Evolutionary conservation across 176 grass and related monocot genomes (phyloP), one percentile per base, ranked within the genome.

Genomic region (Alloteropsis semialata): DNA sequence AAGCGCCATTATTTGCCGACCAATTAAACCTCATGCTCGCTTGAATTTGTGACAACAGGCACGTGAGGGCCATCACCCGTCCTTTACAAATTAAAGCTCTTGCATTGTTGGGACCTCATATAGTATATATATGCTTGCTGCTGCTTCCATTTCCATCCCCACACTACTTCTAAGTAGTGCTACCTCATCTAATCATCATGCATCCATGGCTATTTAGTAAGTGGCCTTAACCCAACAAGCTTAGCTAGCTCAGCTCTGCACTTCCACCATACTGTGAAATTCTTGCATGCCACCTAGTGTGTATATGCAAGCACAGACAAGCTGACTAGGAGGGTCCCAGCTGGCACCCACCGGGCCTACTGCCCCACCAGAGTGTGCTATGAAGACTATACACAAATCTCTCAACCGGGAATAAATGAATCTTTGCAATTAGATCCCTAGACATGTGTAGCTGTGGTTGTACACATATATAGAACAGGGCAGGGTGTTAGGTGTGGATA

Each of bases 401-500:
- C 76, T 80, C 77, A 54, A 65, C 56, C n/a, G 55, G 56, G 79
- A 86, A 82, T 86, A 77, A 82, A 85, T 86, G 72, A n/a, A 57
- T 32, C 17, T 72, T 86, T 72, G 17, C 88, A 49, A 12, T 85
- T 81, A 82, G 72, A 39, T 3, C 71, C 77, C 83, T 85, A 44
- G 10, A 38, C 27, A 32, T 19, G 48, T 11, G 48, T 11, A 64
- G 81, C 41, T 69, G n/a, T 61, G 49, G 76, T 80, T 84, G 69
- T 84, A 70, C 72, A 70, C n/a, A 82, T 28, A 37, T 75, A 21
- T 65, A 78, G 34, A 54, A 21, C 6, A 71, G 68, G 42, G 81
- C 45, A 88, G 83, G 78, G 83, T 78, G 88, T 86, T 90, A 49
- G 83, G 83, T 86, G 83, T 32, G 46, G 78, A 73, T 86, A 77